Percentiles rank a stretch among this genome's conserved stretches.
These are phyloP conservation scores for Linum usitatissimum DNA, from an alignment of 345 rosid genomes.

Conservation along the genomic window DNA sequence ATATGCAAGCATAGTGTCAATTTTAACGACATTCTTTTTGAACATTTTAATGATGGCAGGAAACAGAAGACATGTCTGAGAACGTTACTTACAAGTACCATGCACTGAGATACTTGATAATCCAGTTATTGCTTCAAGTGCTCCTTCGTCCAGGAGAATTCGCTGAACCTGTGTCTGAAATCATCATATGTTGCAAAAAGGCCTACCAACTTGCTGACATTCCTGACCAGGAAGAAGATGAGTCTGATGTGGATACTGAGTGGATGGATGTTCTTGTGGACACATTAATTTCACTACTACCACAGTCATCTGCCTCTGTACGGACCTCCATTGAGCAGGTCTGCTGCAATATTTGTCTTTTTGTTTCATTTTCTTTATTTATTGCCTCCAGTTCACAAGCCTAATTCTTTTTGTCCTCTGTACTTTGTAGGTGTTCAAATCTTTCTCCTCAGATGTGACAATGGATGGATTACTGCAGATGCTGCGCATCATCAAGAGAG, in stretches of 20 bases:
- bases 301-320: slow-evolving; percentile 85
- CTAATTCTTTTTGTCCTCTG: background rate
- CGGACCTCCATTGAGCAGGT: slow-evolving; percentile 91
- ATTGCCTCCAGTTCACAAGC: background rate
- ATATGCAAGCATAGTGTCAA: background rate
- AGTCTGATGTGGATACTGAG: slow-evolving; percentile 46
- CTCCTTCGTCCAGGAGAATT: slow-evolving; percentile 85
- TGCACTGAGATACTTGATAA: slow-evolving; percentile 65
- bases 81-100: slow-evolving; percentile 39
- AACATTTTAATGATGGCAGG: slow-evolving; percentile 43
- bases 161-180: slow-evolving; percentile 63
- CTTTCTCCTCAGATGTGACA: slow-evolving; percentile 65
- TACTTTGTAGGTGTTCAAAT: slow-evolving; percentile 58
- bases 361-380: background rate
- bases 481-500: slow-evolving; percentile 83
- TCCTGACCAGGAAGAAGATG: slow-evolving; percentile 54
- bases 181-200: slow-evolving; percentile 78
- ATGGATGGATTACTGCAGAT: slow-evolving; percentile 65
- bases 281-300: slow-evolving; percentile 73
- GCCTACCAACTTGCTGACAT: slow-evolving; percentile 48
- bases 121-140: slow-evolving; percentile 77
- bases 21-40: background rate
- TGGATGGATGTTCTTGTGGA: slow-evolving; percentile 87
- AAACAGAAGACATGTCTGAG: slow-evolving; percentile 40
- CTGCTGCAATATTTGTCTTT: background rate